Conservation (phyloP, 306 rosid species). For the Sindora glabra region DNA sequence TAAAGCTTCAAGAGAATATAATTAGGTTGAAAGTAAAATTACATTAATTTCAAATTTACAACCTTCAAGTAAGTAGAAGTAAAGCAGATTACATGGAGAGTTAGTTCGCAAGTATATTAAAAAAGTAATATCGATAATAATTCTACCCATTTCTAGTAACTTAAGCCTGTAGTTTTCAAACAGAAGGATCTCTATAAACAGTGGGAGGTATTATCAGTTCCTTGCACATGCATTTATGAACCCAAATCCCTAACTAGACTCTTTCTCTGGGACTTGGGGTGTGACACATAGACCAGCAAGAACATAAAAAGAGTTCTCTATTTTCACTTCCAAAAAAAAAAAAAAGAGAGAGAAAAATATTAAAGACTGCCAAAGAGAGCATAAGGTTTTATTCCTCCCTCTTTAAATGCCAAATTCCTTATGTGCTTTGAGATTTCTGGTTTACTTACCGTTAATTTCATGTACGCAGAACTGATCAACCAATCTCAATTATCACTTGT, state of each 20-base stretch:
- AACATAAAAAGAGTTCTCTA: slow-evolving; percentile 1
- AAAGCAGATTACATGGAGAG: too few relatives aligned
- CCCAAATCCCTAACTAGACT: slow-evolving; percentile 15
- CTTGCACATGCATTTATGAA: slow-evolving; percentile 7
- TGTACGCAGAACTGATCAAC: too few relatives aligned
- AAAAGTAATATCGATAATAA: not conserved
- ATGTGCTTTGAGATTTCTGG: too few relatives aligned
- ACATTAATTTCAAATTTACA: not conserved
- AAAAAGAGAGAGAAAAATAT: too few relatives aligned
- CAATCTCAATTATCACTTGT: too few relatives aligned
- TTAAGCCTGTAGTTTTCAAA: not conserved
- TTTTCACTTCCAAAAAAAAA: too few relatives aligned
- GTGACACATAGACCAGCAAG: slow-evolving; percentile 3
- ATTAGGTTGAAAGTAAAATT: not conserved
- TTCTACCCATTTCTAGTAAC: not conserved
- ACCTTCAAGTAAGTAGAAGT: slow-evolving; percentile 10
- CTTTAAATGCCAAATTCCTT: too few relatives aligned
- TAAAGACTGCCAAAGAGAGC: too few relatives aligned
- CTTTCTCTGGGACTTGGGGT: slow-evolving; percentile 7
- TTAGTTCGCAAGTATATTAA: not conserved
- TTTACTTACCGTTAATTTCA: too few relatives aligned
- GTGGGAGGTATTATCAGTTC: slow-evolving; percentile 11
- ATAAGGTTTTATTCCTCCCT: too few relatives aligned
- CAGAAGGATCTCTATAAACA: too few relatives aligned
- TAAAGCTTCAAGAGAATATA: not conserved